Conservation (phyloP, 441 rosid species). For the Syzygium syzygioides region DNA sequence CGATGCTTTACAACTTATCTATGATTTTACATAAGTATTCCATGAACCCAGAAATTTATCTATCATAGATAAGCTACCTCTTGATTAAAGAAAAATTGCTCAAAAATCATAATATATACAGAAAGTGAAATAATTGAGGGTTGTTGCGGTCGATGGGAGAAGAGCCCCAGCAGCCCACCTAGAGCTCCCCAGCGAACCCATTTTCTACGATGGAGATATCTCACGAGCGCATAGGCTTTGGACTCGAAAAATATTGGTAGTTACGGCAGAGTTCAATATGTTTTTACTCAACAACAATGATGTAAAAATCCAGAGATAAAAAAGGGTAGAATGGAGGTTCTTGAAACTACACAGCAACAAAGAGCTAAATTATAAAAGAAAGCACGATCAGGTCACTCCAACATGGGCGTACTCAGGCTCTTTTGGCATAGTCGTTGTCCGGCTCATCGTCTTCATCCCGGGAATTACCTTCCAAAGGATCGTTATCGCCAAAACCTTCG, state of each 20-base stretch:
- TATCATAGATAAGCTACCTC: no score
- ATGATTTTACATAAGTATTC: neutral
- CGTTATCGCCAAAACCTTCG: conserved; percentile 17
- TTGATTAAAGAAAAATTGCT: neutral
- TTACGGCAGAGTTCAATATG: neutral
- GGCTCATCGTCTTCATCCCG: conserved; percentile 33
- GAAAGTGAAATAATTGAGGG: neutral
- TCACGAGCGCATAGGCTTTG: neutral
- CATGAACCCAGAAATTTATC: neutral
- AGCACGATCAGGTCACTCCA: neutral
- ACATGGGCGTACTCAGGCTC: conserved; percentile 33
- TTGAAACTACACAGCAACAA: neutral
- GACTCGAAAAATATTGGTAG: neutral
- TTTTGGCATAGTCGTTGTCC: conserved; percentile 45
- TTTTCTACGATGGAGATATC: neutral
- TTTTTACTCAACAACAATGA: neutral
- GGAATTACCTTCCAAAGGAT: conserved; percentile 15
- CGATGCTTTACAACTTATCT: neutral
- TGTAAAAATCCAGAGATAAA: neutral
- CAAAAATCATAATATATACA: neutral
- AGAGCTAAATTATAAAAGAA: neutral
- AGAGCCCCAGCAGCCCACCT: neutral
- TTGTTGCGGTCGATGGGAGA: neutral
- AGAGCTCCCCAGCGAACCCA: neutral
- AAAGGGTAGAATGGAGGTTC: neutral